These are phyloP conservation scores for Clathrus columnatus DNA, from an alignment of 768 basidiomycete genomes.

Conservation along the genomic window DNA sequence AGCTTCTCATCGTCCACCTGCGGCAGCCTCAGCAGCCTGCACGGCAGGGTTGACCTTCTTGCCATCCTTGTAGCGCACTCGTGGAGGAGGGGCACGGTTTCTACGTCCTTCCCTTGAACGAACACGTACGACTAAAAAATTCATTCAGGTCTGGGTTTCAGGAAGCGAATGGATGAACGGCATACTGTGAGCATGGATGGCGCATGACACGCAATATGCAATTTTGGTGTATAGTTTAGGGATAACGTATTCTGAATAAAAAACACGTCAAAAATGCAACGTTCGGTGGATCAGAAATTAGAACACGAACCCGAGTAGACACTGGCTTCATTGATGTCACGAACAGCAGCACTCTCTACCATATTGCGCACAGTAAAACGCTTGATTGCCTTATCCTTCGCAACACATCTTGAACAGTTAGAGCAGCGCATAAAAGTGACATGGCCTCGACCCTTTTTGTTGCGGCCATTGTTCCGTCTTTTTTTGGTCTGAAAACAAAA, in stretches of 20 bases:
- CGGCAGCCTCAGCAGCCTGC: conserved; percentile 83
- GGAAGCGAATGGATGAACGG: conserved; percentile 7
- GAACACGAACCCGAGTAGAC: conserved; percentile 75
- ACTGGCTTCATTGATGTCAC: conserved; percentile 94
- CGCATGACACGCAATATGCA: conserved; percentile 97
- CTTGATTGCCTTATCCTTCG: conserved; percentile 99
- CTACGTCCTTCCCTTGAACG: conserved; percentile 91
- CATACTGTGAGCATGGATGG: conserved; percentile 97
- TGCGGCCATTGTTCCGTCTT: conserved; percentile 97
- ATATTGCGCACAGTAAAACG: conserved; percentile 99
- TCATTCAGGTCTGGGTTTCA: conserved; percentile 3
- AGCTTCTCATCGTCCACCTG: conserved; percentile 33
- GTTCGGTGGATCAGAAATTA: neutral
- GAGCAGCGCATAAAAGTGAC: conserved; percentile 93
- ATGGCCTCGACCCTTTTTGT: conserved; percentile 99
- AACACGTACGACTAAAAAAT: conserved; percentile 86
- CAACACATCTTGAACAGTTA: conserved; percentile 97
- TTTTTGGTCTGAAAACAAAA: conserved; percentile 75
- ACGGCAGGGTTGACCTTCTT: conserved; percentile 97
- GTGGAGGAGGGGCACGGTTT: conserved; percentile 95
- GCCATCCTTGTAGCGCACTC: conserved; percentile 90
- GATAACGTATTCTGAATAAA: conserved; percentile 73
- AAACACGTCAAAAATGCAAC: neutral
- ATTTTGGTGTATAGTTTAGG: conserved; percentile 99
- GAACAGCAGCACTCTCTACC: conserved; percentile 97